Base-by-base conservation (phyloP, 139 green algal genomes). In the Penium margaritaceum region DNA sequence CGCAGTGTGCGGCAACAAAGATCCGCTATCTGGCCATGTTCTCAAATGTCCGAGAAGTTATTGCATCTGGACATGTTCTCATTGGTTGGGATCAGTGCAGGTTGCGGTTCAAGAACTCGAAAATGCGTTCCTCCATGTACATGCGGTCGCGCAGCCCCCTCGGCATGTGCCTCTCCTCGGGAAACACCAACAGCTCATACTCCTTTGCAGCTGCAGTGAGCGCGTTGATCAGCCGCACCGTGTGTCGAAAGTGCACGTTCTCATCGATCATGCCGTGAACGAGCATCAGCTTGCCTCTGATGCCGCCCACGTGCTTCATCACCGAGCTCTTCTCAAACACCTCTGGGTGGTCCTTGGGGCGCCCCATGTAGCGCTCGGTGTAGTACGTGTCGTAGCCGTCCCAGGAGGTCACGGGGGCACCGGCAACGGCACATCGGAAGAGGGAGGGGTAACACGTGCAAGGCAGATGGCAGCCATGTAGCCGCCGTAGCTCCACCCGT, bases 341-440 rank as follows among this genome's bases (percentile, higher is more conserved):
- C 1, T 61, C 33, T 21, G 39, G n/a, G 67, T 86, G 77, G 15
- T 35, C 44, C 24, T 41, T 17, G 7, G 74, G 79, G 5, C 57
- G 37, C 12, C 80, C 81, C 78, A 85, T 85, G 74, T 85, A 86
- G 5, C 77, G 72, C 54, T 86, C 81, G 5, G 81, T 86, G 79
- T 86, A 86, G 39, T 86, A 74, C 24, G 81, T 85, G 63, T 86
- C 81, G 44, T 86, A 86, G 21, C 72, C 70, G 19, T 86, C 79
- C 81, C 81, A 86, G 0, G 37, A n/a, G 5, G 81, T 85, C 5
- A 86, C 81, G 5, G 81, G 78, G 21, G 81, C 81, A 24, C 81
- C 81, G 4, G 81, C 74, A 15, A 86, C 66, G 19, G 79, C 81
- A 27, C 41, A 79, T 33, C 47, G 58, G 62, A 86, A 86, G 32